Base-by-base conservation (phyloP, 2,329 filamentous ascomycete genomes). In the Penicillium psychrosexuale region DNA sequence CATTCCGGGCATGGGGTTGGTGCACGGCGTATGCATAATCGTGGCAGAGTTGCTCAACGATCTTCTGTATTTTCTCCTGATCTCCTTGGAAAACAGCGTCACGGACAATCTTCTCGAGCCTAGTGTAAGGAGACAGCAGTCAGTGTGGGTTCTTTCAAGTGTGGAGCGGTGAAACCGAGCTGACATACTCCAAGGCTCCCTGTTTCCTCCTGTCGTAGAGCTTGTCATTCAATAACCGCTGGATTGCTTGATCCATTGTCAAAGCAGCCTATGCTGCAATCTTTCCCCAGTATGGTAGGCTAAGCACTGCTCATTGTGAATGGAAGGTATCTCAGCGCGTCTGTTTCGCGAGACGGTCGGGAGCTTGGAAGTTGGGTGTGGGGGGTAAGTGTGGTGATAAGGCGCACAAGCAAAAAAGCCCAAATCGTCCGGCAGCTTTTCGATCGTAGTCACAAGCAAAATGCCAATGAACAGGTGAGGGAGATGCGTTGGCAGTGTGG, bases 1-100 rank as follows among this genome's bases (percentile, higher is more conserved):
- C 94, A 78, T 99, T 99, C 56, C 94, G 83, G 49, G 94, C 93
- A 78, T 99, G 92, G 51, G 94, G 92, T 69, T 97, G 92, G 73
- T 99, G 91, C 39, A 97, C 91, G 42, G 93, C 92, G 73, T 97
- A 99, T 47, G 94, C 94, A 78, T 93, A 99, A 66, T 99, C 94
- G 71, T 96, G 92, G 74, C 92, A 97, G 58, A 99, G 86, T 79
- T 99, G 93, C 67, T 96, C 89, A 57, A 99, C 90, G 54, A 97
- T 93, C 67, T 87, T 88, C 64, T 87, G 84, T 63, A 99, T 92
- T 66, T 83, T 84, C 53, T 89, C 85, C 67, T 91, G 87, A 69
- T 97, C 90, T 69, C 88, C 87, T 65, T 80, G 82, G 45, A 84
- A 84, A 57, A 90, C 86, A 27, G 92, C 84, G 69, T 96, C 91